A percentile compares a stretch with the other conserved stretches of the same genome.
phyloP scores from a whole-genome alignment of 1,284 basidiomycete genomes.

The Veloboletus limbatus region DNA sequence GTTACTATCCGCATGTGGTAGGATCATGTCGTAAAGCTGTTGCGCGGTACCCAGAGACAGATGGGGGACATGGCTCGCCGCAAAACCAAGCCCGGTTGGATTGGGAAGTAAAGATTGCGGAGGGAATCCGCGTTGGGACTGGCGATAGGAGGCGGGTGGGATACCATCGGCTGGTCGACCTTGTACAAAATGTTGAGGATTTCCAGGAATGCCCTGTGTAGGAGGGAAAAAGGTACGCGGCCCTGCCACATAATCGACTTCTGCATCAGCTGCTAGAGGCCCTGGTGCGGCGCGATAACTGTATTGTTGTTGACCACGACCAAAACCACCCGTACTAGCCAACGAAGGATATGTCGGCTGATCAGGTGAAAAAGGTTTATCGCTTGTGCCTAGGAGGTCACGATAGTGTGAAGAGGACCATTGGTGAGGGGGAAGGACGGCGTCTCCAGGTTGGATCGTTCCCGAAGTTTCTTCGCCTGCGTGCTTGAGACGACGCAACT shows the following conservation, averaged over 20 bases:
- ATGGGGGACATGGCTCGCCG: slow-evolving; percentile 52
- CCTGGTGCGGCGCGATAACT: slow-evolving; percentile 41
- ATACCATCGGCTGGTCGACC: slow-evolving; percentile 47
- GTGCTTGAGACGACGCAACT: slow-evolving; percentile 70
- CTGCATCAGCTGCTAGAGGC: slow-evolving; percentile 50
- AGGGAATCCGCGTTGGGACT: slow-evolving; percentile 54
- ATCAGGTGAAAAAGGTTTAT: slow-evolving; percentile 41
- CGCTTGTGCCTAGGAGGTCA: slow-evolving; percentile 37
- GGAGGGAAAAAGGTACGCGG: slow-evolving; percentile 52
- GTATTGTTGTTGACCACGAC: slow-evolving; percentile 47
- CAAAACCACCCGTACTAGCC: slow-evolving; percentile 39
- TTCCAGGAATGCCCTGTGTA: slow-evolving; percentile 30
- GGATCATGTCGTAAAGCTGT: slow-evolving; percentile 77
- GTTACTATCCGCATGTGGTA: slow-evolving; percentile 55
- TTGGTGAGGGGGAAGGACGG: slow-evolving; percentile 40
- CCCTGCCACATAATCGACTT: slow-evolving; percentile 54
- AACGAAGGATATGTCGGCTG: slow-evolving; percentile 74
- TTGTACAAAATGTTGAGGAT: slow-evolving; percentile 46
- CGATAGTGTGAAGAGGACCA: slow-evolving; percentile 48
- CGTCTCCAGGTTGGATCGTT: slow-evolving; percentile 34
- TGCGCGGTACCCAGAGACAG: slow-evolving; percentile 68
- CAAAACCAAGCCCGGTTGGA: slow-evolving; percentile 54
- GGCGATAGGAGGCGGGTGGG: slow-evolving; percentile 51
- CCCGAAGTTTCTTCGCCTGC: slow-evolving; percentile 50
- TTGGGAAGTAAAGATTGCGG: slow-evolving; percentile 54